Evolutionary conservation across 2,329 filamentous ascomycete species (phyloP).

Genomic region (Penicillium sp.): DNA sequence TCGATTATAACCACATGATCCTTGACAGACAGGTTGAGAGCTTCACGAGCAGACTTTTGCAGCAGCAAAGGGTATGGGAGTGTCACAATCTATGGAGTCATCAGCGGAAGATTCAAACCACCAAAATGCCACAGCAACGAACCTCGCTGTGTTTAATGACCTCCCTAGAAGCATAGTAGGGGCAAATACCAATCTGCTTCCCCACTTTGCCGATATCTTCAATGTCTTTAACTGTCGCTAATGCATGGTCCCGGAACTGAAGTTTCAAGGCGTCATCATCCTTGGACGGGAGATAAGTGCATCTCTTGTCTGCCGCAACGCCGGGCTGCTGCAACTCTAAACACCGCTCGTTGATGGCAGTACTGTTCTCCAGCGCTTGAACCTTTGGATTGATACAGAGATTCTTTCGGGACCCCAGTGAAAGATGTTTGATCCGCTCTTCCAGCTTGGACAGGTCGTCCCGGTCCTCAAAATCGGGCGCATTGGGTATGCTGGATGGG

Average conservation of each 20-base stretch:
- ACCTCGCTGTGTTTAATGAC: constrained; percentile 79
- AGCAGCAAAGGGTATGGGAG: constrained; percentile 88
- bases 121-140: constrained; percentile 13
- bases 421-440: constrained; percentile 75
- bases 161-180: constrained; percentile 91
- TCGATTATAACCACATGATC: constrained; percentile 93
- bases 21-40: constrained; percentile 81
- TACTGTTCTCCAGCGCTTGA: constrained; percentile 64
- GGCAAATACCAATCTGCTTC: constrained; percentile 77
- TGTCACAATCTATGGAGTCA: constrained; percentile 67
- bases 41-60: constrained; percentile 83
- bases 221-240: constrained; percentile 87
- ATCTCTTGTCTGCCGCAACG: constrained; percentile 65
- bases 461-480: constrained; percentile 26
- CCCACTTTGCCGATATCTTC: constrained; percentile 83
- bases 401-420: constrained; percentile 82
- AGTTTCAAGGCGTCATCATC: constrained; percentile 71
- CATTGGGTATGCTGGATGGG: constrained; percentile 67
- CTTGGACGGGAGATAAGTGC: constrained; percentile 74
- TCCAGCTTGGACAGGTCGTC: constrained; percentile 34
- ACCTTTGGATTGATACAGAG: constrained; percentile 89
- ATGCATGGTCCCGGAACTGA: constrained; percentile 79
- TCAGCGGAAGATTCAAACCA: background rate
- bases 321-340: constrained; percentile 80
- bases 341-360: constrained; percentile 91